phyloP scores from a whole-genome alignment of 495 filamentous ascomycete species.

The Neurospora sp. region DNA sequence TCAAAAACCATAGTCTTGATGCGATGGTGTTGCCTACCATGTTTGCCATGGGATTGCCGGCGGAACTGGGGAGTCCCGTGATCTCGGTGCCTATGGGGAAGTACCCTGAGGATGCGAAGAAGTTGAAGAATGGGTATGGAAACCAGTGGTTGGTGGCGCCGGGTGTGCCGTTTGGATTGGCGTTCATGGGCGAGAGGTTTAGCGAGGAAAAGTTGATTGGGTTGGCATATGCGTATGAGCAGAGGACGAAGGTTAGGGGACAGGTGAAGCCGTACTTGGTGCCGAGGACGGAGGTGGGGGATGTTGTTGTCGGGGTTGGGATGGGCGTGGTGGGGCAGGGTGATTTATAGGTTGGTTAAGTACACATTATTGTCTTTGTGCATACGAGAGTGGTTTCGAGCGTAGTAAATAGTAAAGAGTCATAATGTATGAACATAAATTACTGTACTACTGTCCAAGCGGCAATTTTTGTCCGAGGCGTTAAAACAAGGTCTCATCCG shows the following conservation, averaged over 20 bases:
- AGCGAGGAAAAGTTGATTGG: constrained; percentile 47
- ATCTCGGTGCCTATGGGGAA: constrained; percentile 37
- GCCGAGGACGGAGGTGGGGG: constrained; percentile 36
- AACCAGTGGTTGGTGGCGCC: constrained; percentile 7
- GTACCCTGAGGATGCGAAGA: constrained; percentile 1
- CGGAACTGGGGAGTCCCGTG: constrained; percentile 26
- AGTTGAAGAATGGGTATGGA: constrained; percentile 5
- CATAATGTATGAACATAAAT: too few relatives aligned
- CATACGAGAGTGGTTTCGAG: too few relatives aligned
- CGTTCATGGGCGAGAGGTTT: constrained; percentile 46
- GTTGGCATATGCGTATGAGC: constrained; percentile 61
- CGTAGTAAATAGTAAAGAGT: too few relatives aligned
- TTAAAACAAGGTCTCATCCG: not conserved
- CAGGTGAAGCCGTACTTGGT: constrained; percentile 37
- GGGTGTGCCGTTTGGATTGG: constrained; percentile 15
- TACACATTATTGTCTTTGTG: too few relatives aligned
- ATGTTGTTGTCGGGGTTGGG: constrained; percentile 16
- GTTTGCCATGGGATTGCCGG: constrained; percentile 15
- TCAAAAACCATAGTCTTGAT: constrained; percentile 28
- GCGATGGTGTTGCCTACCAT: constrained; percentile 33
- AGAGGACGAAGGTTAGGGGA: constrained; percentile 43
- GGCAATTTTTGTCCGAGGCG: too few relatives aligned
- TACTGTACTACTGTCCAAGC: too few relatives aligned
- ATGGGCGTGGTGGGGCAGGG: not conserved
- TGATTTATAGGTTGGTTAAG: not conserved